Evolutionary conservation across 164 flowering plant species (phyloP).

Genomic region (Stephania japonica): DNA sequence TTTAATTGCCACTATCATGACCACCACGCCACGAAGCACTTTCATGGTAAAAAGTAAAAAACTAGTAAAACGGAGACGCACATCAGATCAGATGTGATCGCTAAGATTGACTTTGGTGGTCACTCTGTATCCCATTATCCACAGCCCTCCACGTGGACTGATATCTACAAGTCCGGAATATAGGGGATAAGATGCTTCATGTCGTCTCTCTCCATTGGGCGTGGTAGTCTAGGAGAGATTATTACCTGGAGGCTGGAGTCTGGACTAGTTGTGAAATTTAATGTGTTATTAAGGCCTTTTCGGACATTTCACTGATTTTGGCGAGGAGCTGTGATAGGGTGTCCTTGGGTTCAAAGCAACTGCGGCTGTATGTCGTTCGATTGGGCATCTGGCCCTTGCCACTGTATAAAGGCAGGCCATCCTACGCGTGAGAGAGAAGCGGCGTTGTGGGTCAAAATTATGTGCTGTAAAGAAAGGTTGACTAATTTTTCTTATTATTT

Average conservation of each 20-base stretch:
- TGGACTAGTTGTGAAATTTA: background rate
- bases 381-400: background rate
- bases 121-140: background rate
- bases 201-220: background rate
- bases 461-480: background rate
- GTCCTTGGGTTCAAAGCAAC: background rate
- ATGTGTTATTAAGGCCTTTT: background rate
- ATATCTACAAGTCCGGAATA: background rate
- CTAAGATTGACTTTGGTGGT: background rate
- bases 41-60: too few species aligned
- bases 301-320: background rate
- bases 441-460: background rate
- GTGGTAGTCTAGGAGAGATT: background rate
- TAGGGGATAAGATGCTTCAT: background rate
- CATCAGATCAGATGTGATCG: background rate
- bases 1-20: too few species aligned
- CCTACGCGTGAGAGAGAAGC: too few species aligned
- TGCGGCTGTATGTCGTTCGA: background rate
- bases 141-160: background rate
- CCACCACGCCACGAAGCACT: too few species aligned
- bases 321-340: background rate
- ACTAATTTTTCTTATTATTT: background rate
- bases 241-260: background rate
- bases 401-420: background rate
- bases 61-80: too few species aligned